A percentile compares a stretch with the other conserved stretches of the same genome.
These are phyloP conservation scores for Isatis lusitanica DNA, from an alignment of 441 rosid genomes.

Conservation along the genomic window DNA sequence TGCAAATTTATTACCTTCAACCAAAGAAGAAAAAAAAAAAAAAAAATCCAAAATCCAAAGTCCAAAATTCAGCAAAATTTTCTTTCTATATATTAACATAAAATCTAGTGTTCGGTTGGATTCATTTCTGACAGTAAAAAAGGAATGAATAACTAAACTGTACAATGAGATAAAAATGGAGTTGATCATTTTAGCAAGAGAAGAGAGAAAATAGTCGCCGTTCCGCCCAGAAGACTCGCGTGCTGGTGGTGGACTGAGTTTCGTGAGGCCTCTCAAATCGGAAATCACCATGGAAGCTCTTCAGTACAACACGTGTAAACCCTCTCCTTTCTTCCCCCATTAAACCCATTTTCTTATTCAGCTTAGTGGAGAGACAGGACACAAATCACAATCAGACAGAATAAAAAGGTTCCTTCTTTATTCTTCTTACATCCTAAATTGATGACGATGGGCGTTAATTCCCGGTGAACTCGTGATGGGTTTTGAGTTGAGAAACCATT, in stretches of 20 bases:
- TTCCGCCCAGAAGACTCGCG: conserved; percentile 33
- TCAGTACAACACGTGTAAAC: conserved; percentile 25
- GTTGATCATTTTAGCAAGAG: neutral
- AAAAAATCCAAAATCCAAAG: no score
- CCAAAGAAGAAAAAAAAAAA: neutral
- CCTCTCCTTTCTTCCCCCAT: neutral
- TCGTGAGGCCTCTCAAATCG: conserved; percentile 3
- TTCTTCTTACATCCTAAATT: neutral
- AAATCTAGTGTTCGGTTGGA: neutral
- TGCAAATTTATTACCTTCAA: neutral
- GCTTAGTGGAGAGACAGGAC: conserved; percentile 17
- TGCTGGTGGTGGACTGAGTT: conserved; percentile 30
- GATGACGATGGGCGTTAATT: conserved; percentile 3
- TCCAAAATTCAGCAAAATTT: neutral
- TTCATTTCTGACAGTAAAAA: neutral
- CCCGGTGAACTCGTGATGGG: conserved; percentile 10
- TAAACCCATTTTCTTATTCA: conserved; percentile 4
- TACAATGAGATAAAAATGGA: conserved; percentile 3
- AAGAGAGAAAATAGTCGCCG: conserved; percentile 21
- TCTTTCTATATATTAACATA: neutral
- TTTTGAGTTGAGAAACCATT: conserved; percentile 7
- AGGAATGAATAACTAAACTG: neutral
- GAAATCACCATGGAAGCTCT: conserved; percentile 24
- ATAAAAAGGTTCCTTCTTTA: conserved; percentile 12
- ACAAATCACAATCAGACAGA: neutral